Evolutionary conservation across 148 eudicot genomes (phyloP).

Genomic region (Chenopodium suecicum): DNA sequence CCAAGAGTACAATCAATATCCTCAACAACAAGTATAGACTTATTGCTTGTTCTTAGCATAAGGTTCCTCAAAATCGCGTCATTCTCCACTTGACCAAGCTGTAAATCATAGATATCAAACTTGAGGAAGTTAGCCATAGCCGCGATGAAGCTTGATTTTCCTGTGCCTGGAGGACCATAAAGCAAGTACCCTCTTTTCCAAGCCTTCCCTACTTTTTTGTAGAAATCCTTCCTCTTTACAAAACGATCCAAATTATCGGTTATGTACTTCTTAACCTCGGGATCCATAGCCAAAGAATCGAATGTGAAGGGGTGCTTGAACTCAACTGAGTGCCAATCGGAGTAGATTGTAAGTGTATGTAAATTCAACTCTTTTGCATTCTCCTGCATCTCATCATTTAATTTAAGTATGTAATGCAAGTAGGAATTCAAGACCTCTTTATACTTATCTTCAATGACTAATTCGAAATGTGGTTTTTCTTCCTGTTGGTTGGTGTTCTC

Average conservation of each 20-base stretch:
- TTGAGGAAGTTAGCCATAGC: constrained; percentile 44
- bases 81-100: constrained; percentile 24
- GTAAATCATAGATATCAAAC: constrained; percentile 37
- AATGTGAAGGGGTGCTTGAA: constrained; percentile 42
- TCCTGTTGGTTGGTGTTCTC: too few relatives aligned
- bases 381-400: constrained; percentile 22
- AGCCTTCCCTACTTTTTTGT: constrained; percentile 33
- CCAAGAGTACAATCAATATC: constrained; percentile 41
- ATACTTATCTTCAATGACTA: constrained; percentile 20
- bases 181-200: constrained; percentile 44
- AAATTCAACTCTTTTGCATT: constrained; percentile 22
- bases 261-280: constrained; percentile 18
- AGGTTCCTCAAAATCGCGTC: constrained; percentile 24
- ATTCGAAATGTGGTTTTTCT: too few relatives aligned
- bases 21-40: constrained; percentile 38
- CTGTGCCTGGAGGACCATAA: constrained; percentile 47
- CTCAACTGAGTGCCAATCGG: constrained; percentile 28
- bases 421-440: constrained; percentile 24
- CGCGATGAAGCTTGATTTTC: constrained; percentile 42
- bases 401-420: constrained; percentile 26
- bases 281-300: constrained; percentile 37
- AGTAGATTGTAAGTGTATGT: neutral
- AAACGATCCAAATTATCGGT: constrained; percentile 38
- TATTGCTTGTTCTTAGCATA: constrained; percentile 25
- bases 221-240: constrained; percentile 31